These are phyloP conservation scores for Crithidia acanthocephali DNA, from an alignment of 208 protist species.

Conservation along the genomic window DNA sequence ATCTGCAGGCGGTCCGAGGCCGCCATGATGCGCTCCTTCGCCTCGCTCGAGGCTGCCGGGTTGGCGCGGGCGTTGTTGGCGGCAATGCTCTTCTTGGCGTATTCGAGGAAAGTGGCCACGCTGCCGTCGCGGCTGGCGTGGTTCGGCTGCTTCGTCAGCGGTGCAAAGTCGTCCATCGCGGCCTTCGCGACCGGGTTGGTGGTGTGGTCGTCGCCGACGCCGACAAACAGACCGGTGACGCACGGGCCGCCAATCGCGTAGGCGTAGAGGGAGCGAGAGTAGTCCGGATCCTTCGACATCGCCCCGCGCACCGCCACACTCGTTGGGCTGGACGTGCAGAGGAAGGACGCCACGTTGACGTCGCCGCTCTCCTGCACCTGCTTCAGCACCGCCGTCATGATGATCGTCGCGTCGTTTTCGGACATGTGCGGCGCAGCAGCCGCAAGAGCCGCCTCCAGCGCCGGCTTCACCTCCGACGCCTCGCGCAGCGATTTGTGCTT, in stretches of 20 bases:
- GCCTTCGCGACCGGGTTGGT: constrained; percentile 22
- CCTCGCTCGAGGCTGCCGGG: constrained; percentile 15
- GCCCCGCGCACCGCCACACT: constrained; percentile 36
- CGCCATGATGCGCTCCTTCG: constrained; percentile 26
- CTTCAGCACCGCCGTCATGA: constrained; percentile 55
- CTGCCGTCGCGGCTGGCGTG: constrained; percentile 49
- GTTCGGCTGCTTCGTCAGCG: constrained; percentile 52
- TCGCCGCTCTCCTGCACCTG: constrained; percentile 42
- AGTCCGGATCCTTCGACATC: constrained; percentile 38
- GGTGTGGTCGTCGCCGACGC: constrained; percentile 35
- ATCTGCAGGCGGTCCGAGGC: constrained; percentile 27
- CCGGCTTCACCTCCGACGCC: constrained; percentile 19
- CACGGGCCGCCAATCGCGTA: constrained; percentile 63
- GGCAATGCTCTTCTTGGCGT: constrained; percentile 41
- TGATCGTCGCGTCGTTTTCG: constrained; percentile 38
- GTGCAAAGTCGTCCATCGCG: constrained; percentile 30
- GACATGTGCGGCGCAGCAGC: constrained; percentile 19
- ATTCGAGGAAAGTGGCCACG: constrained; percentile 50
- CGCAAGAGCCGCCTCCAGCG: constrained; percentile 35
- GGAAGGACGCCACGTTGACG: constrained; percentile 53
- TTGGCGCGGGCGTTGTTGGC: constrained; percentile 31
- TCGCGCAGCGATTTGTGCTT: constrained; percentile 22
- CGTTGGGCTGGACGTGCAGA: constrained; percentile 32
- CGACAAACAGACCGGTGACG: constrained; percentile 43
- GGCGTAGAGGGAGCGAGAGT: constrained; percentile 56